Conservation (phyloP, 495 filamentous ascomycete species). For the Neurospora sp. region DNA sequence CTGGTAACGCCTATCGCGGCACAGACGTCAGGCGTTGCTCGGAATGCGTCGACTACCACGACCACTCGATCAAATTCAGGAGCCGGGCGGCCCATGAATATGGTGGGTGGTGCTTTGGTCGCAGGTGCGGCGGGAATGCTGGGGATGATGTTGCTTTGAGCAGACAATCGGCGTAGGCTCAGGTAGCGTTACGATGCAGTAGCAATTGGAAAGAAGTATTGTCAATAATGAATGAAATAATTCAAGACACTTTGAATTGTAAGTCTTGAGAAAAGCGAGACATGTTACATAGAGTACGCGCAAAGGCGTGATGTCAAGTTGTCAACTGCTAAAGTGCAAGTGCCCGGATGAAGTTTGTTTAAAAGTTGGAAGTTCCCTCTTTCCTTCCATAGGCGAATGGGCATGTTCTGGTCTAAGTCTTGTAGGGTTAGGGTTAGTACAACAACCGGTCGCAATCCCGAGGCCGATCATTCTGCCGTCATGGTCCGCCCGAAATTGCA, state of each 20-base stretch:
- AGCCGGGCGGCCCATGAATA: neutral
- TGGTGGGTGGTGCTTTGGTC: slow-evolving; percentile 1
- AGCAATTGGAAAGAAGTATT: neutral
- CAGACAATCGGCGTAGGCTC: neutral
- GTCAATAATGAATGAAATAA: neutral
- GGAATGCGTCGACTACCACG: neutral
- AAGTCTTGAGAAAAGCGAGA: neutral
- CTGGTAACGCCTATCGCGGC: neutral
- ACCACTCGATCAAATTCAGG: neutral
- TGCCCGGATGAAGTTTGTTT: neutral
- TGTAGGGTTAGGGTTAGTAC: neutral
- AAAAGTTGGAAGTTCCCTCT: neutral
- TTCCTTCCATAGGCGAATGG: neutral
- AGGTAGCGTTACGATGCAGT: neutral
- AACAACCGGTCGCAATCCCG: neutral
- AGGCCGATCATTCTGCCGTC: neutral
- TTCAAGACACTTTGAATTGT: neutral
- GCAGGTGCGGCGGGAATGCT: slow-evolving; percentile 1
- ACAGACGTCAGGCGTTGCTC: neutral
- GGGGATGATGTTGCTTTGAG: slow-evolving; percentile 3
- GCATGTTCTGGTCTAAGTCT: neutral
- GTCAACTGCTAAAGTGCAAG: neutral
- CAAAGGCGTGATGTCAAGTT: neutral
- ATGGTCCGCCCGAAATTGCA: neutral
- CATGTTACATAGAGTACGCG: neutral